These are phyloP conservation scores for Cymbopogon flexuosus DNA, from an alignment of 202 grass and related monocot species.

Conservation along the genomic window DNA sequence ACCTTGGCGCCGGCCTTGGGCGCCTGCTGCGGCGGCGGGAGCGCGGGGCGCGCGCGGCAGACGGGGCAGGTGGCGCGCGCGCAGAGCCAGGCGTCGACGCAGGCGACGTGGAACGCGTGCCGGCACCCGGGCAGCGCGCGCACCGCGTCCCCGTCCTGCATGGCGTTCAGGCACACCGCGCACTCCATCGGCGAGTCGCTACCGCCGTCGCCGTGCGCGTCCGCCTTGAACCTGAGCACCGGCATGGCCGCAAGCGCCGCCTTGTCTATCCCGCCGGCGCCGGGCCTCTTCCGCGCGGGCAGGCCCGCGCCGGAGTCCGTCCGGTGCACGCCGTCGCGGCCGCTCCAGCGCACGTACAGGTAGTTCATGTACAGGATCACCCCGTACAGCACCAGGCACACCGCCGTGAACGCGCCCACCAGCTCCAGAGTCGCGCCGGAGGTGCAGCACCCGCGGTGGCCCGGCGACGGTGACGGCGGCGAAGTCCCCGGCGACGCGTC, in stretches of 20 bases:
- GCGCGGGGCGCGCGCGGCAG: conserved; percentile 54
- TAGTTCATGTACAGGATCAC: conserved; percentile 56
- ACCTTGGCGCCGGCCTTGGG: conserved; percentile 14
- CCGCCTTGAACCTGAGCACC: conserved; percentile 41
- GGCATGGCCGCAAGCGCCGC: conserved; percentile 51
- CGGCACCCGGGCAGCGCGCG: conserved; percentile 60
- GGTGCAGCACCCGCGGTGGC: conserved; percentile 28
- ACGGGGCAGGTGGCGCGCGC: conserved; percentile 64
- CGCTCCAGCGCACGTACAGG: conserved; percentile 57
- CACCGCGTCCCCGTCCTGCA: conserved; percentile 80
- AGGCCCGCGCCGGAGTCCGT: not conserved
- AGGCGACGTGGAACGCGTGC: conserved; percentile 66
- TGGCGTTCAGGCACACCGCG: conserved; percentile 60
- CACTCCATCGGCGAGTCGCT: conserved; percentile 36
- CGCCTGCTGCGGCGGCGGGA: conserved; percentile 6
- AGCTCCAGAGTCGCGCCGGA: conserved; percentile 48
- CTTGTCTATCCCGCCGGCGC: conserved; percentile 19
- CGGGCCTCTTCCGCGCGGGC: not conserved
- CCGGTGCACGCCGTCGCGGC: conserved; percentile 43
- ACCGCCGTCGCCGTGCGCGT: not conserved
- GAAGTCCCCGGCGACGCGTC: not conserved
- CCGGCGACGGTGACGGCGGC: not conserved
- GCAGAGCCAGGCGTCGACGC: conserved; percentile 66
- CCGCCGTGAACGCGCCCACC: conserved; percentile 55
- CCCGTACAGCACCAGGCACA: conserved; percentile 49